Evolutionary conservation across 1,284 basidiomycete species (phyloP).

Genomic region (Apiotrichum sp.): DNA sequence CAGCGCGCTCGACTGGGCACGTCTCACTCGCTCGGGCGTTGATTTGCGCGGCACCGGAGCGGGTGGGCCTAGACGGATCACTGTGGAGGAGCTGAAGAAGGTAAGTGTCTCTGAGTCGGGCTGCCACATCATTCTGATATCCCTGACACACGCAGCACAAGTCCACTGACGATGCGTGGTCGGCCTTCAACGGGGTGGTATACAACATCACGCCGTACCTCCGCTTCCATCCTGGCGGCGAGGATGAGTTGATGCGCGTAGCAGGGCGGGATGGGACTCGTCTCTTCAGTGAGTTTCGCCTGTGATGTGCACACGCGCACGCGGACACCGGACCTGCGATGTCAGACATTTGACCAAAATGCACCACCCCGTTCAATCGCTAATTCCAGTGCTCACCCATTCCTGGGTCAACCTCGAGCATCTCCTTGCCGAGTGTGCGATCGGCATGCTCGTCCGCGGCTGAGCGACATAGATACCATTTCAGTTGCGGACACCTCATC

Average conservation of each 20-base stretch:
- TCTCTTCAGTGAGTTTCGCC: slow-evolving; percentile 68
- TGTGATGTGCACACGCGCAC: not conserved
- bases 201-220: slow-evolving; percentile 95
- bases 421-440: slow-evolving; percentile 84
- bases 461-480: too few species aligned
- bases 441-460: slow-evolving; percentile 77
- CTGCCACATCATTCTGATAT: not conserved
- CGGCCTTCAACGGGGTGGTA: slow-evolving; percentile 84
- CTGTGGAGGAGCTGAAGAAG: slow-evolving; percentile 72
- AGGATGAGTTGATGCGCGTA: slow-evolving; percentile 88
- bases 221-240: slow-evolving; percentile 88
- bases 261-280: slow-evolving; percentile 92
- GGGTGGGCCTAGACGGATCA: slow-evolving; percentile 61
- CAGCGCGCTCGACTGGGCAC: slow-evolving; percentile 91
- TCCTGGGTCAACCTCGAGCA: slow-evolving; percentile 92
- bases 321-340: too few species aligned
- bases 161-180: slow-evolving; percentile 80
- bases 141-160: slow-evolving; percentile 31
- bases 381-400: slow-evolving; percentile 52
- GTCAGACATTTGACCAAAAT: too few species aligned
- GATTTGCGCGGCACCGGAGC: slow-evolving; percentile 60
- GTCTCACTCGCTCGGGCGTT: slow-evolving; percentile 67
- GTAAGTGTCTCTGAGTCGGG: slow-evolving; percentile 54
- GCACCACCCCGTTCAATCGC: not conserved
- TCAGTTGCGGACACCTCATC: too few species aligned